Percentiles rank a stretch among this genome's conserved stretches.
Conservation (phyloP, 164 flowering plant genomes). For the Dillenia turbinata region DNA sequence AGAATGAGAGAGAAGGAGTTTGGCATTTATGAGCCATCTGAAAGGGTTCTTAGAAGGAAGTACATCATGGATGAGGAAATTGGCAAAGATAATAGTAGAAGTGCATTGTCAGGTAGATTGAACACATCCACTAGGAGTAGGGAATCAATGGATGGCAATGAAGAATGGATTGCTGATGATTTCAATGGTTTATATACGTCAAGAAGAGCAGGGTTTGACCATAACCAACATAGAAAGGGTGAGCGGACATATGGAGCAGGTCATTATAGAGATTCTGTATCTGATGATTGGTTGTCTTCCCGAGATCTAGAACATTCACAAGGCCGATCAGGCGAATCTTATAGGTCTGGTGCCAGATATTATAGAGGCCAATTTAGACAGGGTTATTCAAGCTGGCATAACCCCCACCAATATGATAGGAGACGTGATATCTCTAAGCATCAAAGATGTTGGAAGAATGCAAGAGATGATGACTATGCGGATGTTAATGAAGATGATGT, state of each 20-base stretch:
- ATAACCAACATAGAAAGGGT: slow-evolving; percentile 6
- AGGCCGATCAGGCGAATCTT: slow-evolving; percentile 6
- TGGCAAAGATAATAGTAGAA: slow-evolving; percentile 7
- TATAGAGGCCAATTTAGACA: slow-evolving; percentile 13
- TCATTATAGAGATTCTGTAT: slow-evolving; percentile 10
- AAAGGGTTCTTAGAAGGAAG: slow-evolving; percentile 19
- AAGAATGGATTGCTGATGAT: slow-evolving; percentile 20
- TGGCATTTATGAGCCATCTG: slow-evolving; percentile 12
- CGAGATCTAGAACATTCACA: slow-evolving; percentile 10
- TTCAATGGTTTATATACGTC: slow-evolving; percentile 2
- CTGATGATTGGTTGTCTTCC: slow-evolving; percentile 13
- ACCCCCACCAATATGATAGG: slow-evolving; percentile 14
- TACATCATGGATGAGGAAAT: slow-evolving; percentile 14
- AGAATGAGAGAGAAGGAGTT: slow-evolving; percentile 14
- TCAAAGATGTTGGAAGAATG: slow-evolving; percentile 24
- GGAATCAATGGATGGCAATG: slow-evolving; percentile 6
- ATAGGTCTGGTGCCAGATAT: slow-evolving; percentile 16
- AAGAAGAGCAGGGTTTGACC: slow-evolving; percentile 5
- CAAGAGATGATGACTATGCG: slow-evolving; percentile 16
- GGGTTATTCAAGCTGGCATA: slow-evolving; percentile 15
- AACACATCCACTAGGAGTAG: slow-evolving; percentile 2
- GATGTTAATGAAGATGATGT: slow-evolving; percentile 11
- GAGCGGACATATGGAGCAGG: slow-evolving; percentile 8
- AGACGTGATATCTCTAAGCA: slow-evolving; percentile 18
- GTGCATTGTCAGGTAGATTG: slow-evolving; percentile 8